These are phyloP conservation scores for Boletus bicolor DNA, from an alignment of 768 basidiomycete species.

Conservation along the genomic window DNA sequence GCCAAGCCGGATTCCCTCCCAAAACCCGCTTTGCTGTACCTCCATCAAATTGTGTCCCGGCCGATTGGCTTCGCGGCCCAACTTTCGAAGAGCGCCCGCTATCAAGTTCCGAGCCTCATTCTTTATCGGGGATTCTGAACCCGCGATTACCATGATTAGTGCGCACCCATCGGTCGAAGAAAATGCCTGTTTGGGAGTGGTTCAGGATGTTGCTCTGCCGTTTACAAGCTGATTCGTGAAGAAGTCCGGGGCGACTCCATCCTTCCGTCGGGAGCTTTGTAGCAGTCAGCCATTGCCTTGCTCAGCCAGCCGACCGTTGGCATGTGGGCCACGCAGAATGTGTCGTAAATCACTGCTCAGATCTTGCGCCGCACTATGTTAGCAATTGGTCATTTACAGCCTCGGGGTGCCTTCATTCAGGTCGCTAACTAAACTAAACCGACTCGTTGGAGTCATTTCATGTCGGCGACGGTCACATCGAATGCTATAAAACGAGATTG, in stretches of 20 bases:
- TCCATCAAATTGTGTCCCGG: not conserved
- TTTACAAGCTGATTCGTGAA: not conserved
- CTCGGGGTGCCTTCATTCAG: not conserved
- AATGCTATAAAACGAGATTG: slow-evolving; percentile 9
- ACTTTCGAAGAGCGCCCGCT: not conserved
- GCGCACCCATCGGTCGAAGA: not conserved
- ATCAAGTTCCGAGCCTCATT: not conserved
- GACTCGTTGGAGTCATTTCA: not conserved
- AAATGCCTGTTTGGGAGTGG: not conserved
- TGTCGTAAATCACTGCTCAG: not conserved
- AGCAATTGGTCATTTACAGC: slow-evolving; percentile 10
- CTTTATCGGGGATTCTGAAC: not conserved
- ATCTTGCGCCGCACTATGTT: slow-evolving; percentile 7
- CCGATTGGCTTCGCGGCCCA: not conserved
- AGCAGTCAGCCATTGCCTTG: not conserved
- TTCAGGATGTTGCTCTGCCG: not conserved
- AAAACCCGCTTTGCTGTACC: slow-evolving; percentile 7
- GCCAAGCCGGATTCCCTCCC: not conserved
- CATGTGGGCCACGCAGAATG: not conserved
- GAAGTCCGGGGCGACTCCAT: not conserved
- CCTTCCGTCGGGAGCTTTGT: not conserved
- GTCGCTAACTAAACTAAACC: not conserved
- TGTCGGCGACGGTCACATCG: not conserved
- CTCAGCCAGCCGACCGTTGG: not conserved
- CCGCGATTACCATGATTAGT: not conserved